Conservation (phyloP, 495 filamentous ascomycete genomes). For the Lepraria neglecta region DNA sequence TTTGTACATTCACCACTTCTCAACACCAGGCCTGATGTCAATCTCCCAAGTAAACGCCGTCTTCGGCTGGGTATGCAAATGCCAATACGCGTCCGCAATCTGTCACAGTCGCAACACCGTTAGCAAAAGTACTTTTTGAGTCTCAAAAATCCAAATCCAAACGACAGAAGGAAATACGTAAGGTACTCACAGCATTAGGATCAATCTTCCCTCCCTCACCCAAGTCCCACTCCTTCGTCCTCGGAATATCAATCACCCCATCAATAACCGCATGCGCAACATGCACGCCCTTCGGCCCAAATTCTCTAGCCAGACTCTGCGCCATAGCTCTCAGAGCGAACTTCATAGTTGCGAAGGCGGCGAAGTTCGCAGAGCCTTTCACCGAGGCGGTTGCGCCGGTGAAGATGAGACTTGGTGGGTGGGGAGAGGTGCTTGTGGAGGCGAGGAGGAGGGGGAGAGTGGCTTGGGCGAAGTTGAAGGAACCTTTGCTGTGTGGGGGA, state of each 20-base stretch:
- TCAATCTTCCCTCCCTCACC: conserved; percentile 64
- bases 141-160: neutral
- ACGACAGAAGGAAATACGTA: neutral
- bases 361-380: conserved; percentile 63
- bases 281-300: conserved; percentile 83
- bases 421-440: conserved; percentile 37
- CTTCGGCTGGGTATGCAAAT: conserved; percentile 76
- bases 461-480: conserved; percentile 70
- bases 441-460: conserved; percentile 66
- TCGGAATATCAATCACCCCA: conserved; percentile 78
- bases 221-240: conserved; percentile 54
- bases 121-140: neutral
- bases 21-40: conserved; percentile 71
- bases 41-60: conserved; percentile 79
- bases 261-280: conserved; percentile 82
- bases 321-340: conserved; percentile 72
- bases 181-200: conserved; percentile 65
- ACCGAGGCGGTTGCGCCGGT: conserved; percentile 83
- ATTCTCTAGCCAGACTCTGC: conserved; percentile 79
- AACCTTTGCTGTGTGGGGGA: conserved; percentile 51
- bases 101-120: conserved; percentile 29
- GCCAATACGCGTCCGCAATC: conserved; percentile 90
- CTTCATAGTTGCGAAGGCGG: conserved; percentile 70
- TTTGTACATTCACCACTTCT: conserved; percentile 54
- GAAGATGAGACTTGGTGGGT: conserved; percentile 79